Base-by-base conservation (phyloP, 2,329 filamentous ascomycete species). In the Arthroderma sp. region DNA sequence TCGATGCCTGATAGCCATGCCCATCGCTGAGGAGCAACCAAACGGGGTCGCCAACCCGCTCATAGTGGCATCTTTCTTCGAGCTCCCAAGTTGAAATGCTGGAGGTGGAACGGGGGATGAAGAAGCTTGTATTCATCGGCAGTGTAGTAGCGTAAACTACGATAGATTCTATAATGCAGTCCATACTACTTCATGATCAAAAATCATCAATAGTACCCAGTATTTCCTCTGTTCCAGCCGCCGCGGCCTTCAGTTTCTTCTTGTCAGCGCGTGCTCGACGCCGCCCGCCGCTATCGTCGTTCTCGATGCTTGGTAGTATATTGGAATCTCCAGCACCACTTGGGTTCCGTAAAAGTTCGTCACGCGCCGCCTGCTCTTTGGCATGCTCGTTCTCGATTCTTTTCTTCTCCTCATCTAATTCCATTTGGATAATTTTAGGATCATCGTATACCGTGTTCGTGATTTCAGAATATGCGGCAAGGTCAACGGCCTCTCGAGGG, bases 371-470 rank as follows among this genome's bases (percentile, higher is more conserved):
- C 48, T 66, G 66, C 49, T 71, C 64, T 42, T 64, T 65, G 4
- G 62, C 63, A 46, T 69, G 63, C 43, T 70, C 60, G n/a, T 65
- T 62, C 45, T 69, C 67, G 22, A 71, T 67, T 41, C 59, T 60
- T 46, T 61, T 64, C 50, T 65, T 68, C 46, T 68, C 66, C 29
- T 66, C 65, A 39, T 70, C 62, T 15, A 69, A 52, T 49, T 66
- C 63, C 44, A 61, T 52, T 43, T 67, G 57, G 29, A 67, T 61
- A 4, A 60, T 32, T 42, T 54, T 61, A 29, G 63, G 63, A 43
- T 67, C 63, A 42, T 66, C 64, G 38, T 62, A 67, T 6, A 62
- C 57, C 3, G 61, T 64, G 46, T 69, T 68, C 6, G 67, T 68
- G 63, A 70, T 61, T 47, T 64, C 60, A 1, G 66, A 66, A 44